Evolutionary conservation across 1,284 basidiomycete genomes (phyloP), one percentile per base, ranked within the genome.

Genomic region (Fistulinella cinereoalba): DNA sequence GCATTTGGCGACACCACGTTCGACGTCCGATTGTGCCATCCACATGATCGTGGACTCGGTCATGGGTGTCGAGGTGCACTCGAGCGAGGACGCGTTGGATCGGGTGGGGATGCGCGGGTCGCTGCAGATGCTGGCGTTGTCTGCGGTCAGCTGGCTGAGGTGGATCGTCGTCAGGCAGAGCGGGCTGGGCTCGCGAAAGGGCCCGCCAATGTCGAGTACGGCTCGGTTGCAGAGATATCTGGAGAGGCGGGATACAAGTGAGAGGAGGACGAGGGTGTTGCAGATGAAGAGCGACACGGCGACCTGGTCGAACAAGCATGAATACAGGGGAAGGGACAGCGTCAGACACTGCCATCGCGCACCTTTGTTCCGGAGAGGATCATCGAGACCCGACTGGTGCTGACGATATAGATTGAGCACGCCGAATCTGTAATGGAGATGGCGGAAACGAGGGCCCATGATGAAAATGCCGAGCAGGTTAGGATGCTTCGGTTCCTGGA

Each of bases 271-370:
- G 28, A 43, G 37, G 19, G 44, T 32, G 43, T 55, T 54, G 24
- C 47, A 54, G 33, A 55, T 25, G 33, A 50, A 40, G 16, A 55
- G 49, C 6, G 51, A 49, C 11, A 44, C 15, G 16, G 47, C 42
- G 2, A 31, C 21, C 52, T 54, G 10, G 36, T 37, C 1, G 22
- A 23, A 15, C 22, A 15, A 3, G 9, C 5, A n/a, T 16, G 31
- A n/a, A 32, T 11, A 27, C 7, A 6, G 19, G 15, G 5, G 33
- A 7, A 18, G 21, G 3, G 24, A 28, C 7, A 13, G 5, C 18
- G 18, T 18, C 15, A n/a, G 15, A n/a, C n/a, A n/a, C n/a, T n/a
- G n/a, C n/a, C n/a, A n/a, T n/a, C n/a, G n/a, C 37, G 25, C 25
- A 46, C 49, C 43, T 53, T 51, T 6, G 39, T 16, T 27, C 42